Base-by-base conservation (phyloP, 192 early-diverging fungal genomes). In the Entomortierella beljakovae region DNA sequence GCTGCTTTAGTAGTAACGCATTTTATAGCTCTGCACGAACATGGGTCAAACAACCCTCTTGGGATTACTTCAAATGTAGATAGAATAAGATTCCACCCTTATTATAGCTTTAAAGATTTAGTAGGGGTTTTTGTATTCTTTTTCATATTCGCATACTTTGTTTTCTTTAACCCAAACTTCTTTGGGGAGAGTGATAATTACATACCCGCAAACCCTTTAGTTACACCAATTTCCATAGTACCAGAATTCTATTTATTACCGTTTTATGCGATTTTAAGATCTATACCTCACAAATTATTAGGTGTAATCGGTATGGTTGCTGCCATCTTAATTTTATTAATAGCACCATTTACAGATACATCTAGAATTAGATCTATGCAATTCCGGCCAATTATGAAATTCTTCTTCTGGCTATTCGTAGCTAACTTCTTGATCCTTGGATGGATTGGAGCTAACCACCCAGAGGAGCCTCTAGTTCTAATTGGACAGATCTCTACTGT, bases 71-170 rank as follows among this genome's bases (percentile, higher is more conserved):
- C 85, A 86, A 88, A 84, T 82, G 79, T 77, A 72, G 88, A 90
- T 84, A 82, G 85, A 84, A 84, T 90, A 80, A 81, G 51, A 53
- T 53, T 53, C 28, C 51, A 53, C 51, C 51, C 83, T 71, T 90
- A 88, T 82, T 90, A 84, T 85, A 80, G 79, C 48, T 83, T 83
- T 84, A 90, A 90, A 89, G 89, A 90, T 90, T 88, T 89, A 86
- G 88, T 90, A 61, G 85, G 84, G 69, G 84, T 90, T 75, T 89
- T 88, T 81, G 81, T 86, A 71, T 85, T 85, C 65, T 85, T 88
- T 71, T 87, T 88, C 70, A 80, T 84, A 81, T 84, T 89, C 83
- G 83, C 82, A 70, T 85, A 83, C 60, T 89, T 89, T 80, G 81
- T 89, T 74, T 89, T 86, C 58, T 88, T 87, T 89, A 83, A 75